Evolutionary conservation across 805 yeast genomes (phyloP), one percentile per base, ranked within the genome.

Genomic region (Candida berthetii): DNA sequence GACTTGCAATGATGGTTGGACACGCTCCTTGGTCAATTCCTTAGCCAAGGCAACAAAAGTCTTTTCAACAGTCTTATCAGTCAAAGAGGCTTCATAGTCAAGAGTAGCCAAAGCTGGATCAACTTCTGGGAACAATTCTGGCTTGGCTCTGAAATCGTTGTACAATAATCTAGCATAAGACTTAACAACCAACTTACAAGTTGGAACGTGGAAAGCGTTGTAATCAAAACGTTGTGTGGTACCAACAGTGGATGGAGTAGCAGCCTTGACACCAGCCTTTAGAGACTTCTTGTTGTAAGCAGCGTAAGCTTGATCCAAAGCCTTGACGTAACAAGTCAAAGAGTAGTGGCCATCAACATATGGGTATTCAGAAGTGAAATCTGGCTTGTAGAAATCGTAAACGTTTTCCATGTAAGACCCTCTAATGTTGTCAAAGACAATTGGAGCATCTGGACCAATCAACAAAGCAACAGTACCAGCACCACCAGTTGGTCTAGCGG

Each of bases 401-500:
- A 93, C 96, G 62, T 93, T 96, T 67, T 87, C 91, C 95, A 93
- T 86, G 75, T 72, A 86, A 18, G 96, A 77, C 49, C 98, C 98
- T 70, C 93, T 87, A 45, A 80, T 77, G 36, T 83, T 69, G 55
- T 93, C 98, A 55, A 93, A 82, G 33, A 87, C 96, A 52, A 93
- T 76, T 51, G 99, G 99, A 33, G 99, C 97, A 61, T 93, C 96
- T 40, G 98, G 96, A 39, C 99, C 99, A 57, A 93, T 86, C 62
- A 85, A 79, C 61, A 93, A 57, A 35, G 99, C 99, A 46, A 91
- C 95, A 37, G 95, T 76, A 62, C 99, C 99, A 42, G 95, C 97
- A 72, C 99, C 99, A 65, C 99, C 99, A 41, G 99, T 93, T 60
- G 99, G 99, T 76, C 99, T 84, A 43, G 99, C 99, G 31, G 95